Evolutionary conservation across 2,329 filamentous ascomycete genomes (phyloP), one percentile per base, ranked within the genome.

Genomic region (Curvularia lunata): DNA sequence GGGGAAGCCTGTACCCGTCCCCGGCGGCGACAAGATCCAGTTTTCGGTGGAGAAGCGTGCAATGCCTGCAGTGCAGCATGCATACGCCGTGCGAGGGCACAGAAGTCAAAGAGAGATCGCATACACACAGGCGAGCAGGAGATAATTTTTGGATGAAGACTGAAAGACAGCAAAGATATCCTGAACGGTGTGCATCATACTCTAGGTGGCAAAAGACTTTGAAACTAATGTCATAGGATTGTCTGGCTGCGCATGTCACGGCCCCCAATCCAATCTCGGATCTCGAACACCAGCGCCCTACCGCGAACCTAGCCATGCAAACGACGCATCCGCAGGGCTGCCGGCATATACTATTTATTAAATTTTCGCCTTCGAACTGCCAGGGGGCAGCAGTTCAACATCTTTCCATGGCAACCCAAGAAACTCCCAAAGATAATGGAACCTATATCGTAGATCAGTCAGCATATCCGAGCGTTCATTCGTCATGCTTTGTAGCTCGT

Each of bases 351-450:
- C 27, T 27, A 46, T 46, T 19, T 48, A 30, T 72, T 61, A 76
- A n/a, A 76, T 73, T 62, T 70, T 76, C 27, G 72, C 65, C 27
- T 69, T 71, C 41, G 46, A 52, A 27, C 53, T 45, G 16, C 47
- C 52, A 13, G 64, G 59, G 50, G 84, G 48, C 43, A 62, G 68
- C 53, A 86, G 68, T 59, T 79, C 78, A 21, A 89, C 67, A 56
- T 87, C 84, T 58, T 80, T 81, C 71, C 82, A 87, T 4, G 84
- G 85, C 46, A 92, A 65, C 0, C 81, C 87, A 43, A 92, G 73
- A 70, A 85, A 89, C 56, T 84, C 79, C 77, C 88, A 92, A 65
- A 93, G 83, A 66, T 85, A 89, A 64, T 87, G 84, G 73, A 88
- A 91, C 56, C 88, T 87, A 45, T 18, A 48, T 45, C 16, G 27